These are phyloP conservation scores for Rosa hybrid DNA, from an alignment of 331 rosid species.

Conservation along the genomic window DNA sequence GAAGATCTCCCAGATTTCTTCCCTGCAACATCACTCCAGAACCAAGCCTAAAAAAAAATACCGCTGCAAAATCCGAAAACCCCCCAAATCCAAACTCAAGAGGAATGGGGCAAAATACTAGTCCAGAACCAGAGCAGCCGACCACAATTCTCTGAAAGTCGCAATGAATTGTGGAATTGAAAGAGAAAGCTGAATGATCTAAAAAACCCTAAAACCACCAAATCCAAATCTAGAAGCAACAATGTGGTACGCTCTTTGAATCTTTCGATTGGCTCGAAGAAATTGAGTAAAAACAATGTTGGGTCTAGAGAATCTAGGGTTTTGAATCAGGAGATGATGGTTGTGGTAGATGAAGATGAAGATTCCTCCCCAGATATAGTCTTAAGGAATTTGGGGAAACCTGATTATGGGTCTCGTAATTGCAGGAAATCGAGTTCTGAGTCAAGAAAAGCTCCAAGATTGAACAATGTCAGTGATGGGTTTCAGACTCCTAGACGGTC, in stretches of 20 bases:
- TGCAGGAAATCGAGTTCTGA: constrained; percentile 18
- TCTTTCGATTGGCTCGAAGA: constrained; percentile 11
- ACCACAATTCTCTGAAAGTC: constrained; percentile 17
- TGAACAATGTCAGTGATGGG: constrained; percentile 12
- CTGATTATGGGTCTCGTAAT: background rate
- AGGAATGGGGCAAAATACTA: constrained; percentile 16
- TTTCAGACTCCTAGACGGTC: constrained; percentile 29
- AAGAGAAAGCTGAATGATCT: background rate
- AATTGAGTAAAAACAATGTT: background rate
- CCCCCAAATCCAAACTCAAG: constrained; percentile 21
- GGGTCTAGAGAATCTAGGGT: constrained; percentile 44
- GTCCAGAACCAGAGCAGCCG: background rate
- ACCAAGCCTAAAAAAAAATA: constrained; percentile 15
- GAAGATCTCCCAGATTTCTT: constrained; percentile 39
- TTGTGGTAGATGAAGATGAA: background rate
- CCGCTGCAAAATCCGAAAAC: constrained; percentile 6
- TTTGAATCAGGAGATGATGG: background rate
- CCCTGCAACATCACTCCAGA: background rate
- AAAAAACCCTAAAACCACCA: constrained; percentile 8
- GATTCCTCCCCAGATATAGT: background rate
- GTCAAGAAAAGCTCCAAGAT: constrained; percentile 10
- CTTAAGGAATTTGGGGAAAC: constrained; percentile 14
- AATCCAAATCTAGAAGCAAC: constrained; percentile 28
- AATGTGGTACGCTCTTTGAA: constrained; percentile 11
- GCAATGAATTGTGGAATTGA: constrained; percentile 19